These are phyloP conservation scores for Phaeotremella skinneri DNA, from an alignment of 768 basidiomycete species.

Conservation along the genomic window DNA sequence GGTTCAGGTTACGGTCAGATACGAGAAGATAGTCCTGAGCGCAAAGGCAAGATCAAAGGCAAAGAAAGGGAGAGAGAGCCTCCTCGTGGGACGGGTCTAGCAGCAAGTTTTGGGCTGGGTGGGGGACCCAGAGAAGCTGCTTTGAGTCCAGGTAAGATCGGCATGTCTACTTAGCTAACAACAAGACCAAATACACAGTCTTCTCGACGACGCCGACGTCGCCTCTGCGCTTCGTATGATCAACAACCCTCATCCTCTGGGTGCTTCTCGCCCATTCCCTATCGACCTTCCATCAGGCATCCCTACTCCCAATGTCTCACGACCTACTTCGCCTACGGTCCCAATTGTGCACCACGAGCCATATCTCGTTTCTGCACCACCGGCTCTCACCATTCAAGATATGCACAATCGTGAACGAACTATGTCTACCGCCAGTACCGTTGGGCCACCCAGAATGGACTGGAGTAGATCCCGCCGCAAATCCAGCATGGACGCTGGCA, in stretches of 20 bases:
- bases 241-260: conserved; percentile 13
- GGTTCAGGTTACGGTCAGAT: not conserved
- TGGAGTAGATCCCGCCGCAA: not conserved
- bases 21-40: conserved; percentile 11
- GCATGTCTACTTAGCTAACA: not conserved
- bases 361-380: conserved; percentile 40
- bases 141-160: conserved; percentile 25
- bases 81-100: conserved; percentile 11
- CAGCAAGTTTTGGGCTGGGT: conserved; percentile 30
- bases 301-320: conserved; percentile 11
- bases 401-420: conserved; percentile 22
- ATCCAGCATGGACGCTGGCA: not conserved
- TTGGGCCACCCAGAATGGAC: conserved; percentile 6
- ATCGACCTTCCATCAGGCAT: conserved; percentile 9
- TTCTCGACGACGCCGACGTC: conserved; percentile 36
- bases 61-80: conserved; percentile 22
- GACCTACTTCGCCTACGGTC: conserved; percentile 14
- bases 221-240: conserved; percentile 33
- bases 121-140: conserved; percentile 19
- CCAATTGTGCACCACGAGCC: conserved; percentile 18
- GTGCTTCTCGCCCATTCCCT: conserved; percentile 10
- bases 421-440: conserved; percentile 15
- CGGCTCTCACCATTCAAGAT: conserved; percentile 21
- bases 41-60: conserved; percentile 19
- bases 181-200: conserved; percentile 40